Base-by-base conservation (phyloP, 495 filamentous ascomycete species). In the Podospora pseudoanserina region DNA sequence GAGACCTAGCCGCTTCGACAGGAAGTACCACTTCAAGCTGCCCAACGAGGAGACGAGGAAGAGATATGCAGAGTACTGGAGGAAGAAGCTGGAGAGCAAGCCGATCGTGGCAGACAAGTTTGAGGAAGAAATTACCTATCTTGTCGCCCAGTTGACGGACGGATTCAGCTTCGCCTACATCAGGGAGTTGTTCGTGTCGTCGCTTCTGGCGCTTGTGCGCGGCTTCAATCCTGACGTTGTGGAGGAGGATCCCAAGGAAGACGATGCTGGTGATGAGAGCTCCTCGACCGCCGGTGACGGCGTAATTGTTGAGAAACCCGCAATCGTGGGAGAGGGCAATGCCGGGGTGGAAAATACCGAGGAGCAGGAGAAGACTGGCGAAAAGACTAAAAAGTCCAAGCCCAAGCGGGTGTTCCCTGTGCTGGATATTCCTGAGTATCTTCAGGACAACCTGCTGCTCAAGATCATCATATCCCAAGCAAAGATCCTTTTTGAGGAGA, bases 91-190 rank as follows among this genome's bases (percentile, higher is more conserved):
- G 2, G 64, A 27, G 26, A 20, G 27, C 23, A 62, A 62, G 27
- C 26, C 69, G 34, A 70, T 70, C 56, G 83, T 83, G 60, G 15
- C 13, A 3, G 72, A 79, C 53, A 49, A 13, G 39, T 73, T 68
- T 3, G 73, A 87, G 28, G 79, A 83, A 1, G 72, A 77, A 44
- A 74, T 88, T 18, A 79, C 76, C 34, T 66, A 67, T 4, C 69
- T 79, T 30, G 79, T 88, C 63, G 86, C 83, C 15, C 76, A 79
- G 62, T 77, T 84, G 56, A 88, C 84, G 0, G 76, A 79, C 1
- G 83, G 79, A 18, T 87, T 88, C 73, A 83, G 79, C 70, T 88
- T 86, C 69, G 86, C 86, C 3, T 87, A 86, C 59, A 65, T 88
- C 67, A 82, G 87, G 68, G 86, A 88, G 68, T 79, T 80, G 0